A percentile compares a stretch with the other conserved stretches of the same genome.
These are phyloP conservation scores for Amaranthus tricolor DNA, from an alignment of 179 eudicot genomes.

Conservation along the genomic window DNA sequence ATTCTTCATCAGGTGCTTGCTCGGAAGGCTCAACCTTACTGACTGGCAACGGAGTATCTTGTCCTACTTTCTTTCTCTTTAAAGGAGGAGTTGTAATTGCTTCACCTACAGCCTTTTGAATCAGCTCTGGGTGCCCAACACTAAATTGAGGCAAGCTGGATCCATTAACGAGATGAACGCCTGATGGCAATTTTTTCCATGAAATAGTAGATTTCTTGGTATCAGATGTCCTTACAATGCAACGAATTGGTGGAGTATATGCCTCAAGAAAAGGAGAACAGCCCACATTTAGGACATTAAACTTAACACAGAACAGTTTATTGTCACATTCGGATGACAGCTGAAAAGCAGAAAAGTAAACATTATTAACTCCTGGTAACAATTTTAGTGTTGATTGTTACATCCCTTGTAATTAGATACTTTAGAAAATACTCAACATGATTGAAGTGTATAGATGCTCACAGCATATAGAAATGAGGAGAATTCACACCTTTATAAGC, in stretches of 20 bases:
- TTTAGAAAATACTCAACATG: background rate
- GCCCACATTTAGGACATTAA: conserved; percentile 42
- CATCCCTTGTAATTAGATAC: background rate
- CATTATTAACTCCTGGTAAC: background rate
- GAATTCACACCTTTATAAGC: background rate
- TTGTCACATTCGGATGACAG: conserved; percentile 77
- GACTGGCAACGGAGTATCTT: conserved; percentile 35
- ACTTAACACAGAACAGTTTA: conserved; percentile 66
- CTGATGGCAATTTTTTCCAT: conserved; percentile 58
- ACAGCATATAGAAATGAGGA: background rate
- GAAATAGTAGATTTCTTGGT: conserved; percentile 38
- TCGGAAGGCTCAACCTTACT: conserved; percentile 32
- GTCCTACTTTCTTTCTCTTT: conserved; percentile 70
- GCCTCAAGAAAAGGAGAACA: conserved; percentile 57
- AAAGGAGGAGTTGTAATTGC: conserved; percentile 61
- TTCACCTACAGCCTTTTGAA: conserved; percentile 52
- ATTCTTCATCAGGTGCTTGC: conserved; percentile 43
- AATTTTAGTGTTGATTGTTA: background rate
- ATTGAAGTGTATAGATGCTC: background rate
- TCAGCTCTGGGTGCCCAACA: conserved; percentile 45
- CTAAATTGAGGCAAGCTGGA: conserved; percentile 45
- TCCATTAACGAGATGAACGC: conserved; percentile 46
- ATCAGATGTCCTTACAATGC: conserved; percentile 54
- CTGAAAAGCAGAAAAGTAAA: conserved; percentile 36
- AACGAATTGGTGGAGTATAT: conserved; percentile 59